phyloP scores from a whole-genome alignment of 768 basidiomycete species.

The Russula virescens region DNA sequence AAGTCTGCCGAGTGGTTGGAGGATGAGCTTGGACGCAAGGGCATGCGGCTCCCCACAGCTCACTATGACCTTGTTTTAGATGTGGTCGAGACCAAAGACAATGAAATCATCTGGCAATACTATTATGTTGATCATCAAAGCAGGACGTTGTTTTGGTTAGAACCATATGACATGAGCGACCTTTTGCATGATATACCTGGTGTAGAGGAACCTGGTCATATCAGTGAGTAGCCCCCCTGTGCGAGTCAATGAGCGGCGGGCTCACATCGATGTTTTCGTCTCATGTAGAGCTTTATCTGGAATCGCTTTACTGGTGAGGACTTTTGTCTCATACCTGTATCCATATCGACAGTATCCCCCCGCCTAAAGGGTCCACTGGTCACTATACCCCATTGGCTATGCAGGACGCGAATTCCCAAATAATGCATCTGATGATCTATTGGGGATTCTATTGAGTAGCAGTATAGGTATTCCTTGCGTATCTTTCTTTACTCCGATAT shows the following conservation, averaged over 20 bases:
- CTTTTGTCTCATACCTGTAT: too few relatives aligned
- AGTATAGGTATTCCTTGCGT: conserved; percentile 2
- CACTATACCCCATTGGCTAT: conserved; percentile 13
- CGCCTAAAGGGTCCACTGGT: conserved; percentile 12
- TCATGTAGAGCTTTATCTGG: conserved; percentile 1
- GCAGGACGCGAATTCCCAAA: neutral
- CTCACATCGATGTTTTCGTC: neutral
- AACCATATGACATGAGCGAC: neutral
- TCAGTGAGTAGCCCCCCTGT: conserved; percentile 1
- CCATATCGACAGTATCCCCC: too few relatives aligned
- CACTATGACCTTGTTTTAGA: conserved; percentile 11
- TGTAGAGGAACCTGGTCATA: conserved; percentile 2
- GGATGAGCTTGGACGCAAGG: neutral
- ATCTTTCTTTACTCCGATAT: neutral
- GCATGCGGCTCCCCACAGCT: neutral
- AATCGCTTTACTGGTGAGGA: conserved; percentile 14
- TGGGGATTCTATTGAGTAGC: neutral
- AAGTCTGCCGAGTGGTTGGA: neutral
- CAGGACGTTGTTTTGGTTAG: conserved; percentile 7
- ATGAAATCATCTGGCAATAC: neutral
- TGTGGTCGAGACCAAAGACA: neutral
- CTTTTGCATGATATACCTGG: neutral
- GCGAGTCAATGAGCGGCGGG: too few relatives aligned
- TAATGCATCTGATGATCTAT: neutral
- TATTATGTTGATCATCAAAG: conserved; percentile 11